A percentile compares a stretch with the other conserved stretches of the same genome.
Evolutionary conservation across 345 rosid genomes (phyloP).

Genomic region (Clausena lansium): DNA sequence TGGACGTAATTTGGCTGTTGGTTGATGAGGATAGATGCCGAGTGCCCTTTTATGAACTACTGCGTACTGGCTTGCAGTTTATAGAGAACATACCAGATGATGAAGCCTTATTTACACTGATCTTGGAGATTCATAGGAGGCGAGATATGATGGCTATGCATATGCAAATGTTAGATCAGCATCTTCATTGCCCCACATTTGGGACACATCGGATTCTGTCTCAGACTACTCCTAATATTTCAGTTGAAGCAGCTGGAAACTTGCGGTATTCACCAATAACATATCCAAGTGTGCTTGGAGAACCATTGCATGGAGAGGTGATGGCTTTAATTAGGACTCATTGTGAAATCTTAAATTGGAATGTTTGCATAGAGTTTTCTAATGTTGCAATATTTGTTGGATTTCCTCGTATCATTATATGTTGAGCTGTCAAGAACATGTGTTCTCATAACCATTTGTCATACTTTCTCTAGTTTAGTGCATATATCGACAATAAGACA

Average conservation of each 20-base stretch:
- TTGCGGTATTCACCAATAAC: constrained; percentile 88
- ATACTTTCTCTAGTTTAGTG: background rate
- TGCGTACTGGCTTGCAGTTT: constrained; percentile 93
- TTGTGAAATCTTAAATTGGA: background rate
- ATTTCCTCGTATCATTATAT: background rate
- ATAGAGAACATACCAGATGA: constrained; percentile 95
- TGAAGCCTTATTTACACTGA: constrained; percentile 90
- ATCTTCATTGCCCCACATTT: constrained; percentile 95
- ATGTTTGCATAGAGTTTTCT: background rate
- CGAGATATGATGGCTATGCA: constrained; percentile 98
- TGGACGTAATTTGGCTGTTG: constrained; percentile 93
- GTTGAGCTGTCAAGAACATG: background rate
- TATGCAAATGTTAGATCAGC: constrained; percentile 97
- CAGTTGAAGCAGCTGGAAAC: constrained; percentile 70
- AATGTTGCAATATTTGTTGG: background rate
- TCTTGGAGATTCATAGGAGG: constrained; percentile 94
- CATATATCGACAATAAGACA: background rate
- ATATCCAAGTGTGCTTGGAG: constrained; percentile 97
- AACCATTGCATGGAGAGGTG: constrained; percentile 97
- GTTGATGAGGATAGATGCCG: constrained; percentile 85
- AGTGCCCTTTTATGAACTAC: constrained; percentile 89
- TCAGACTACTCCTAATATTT: constrained; percentile 61
- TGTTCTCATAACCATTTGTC: background rate
- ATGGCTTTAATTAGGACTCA: constrained; percentile 20
- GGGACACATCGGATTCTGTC: constrained; percentile 85